Evolutionary conservation across 2,329 filamentous ascomycete genomes (phyloP).

Genomic region (Cryphonectria radicalis): DNA sequence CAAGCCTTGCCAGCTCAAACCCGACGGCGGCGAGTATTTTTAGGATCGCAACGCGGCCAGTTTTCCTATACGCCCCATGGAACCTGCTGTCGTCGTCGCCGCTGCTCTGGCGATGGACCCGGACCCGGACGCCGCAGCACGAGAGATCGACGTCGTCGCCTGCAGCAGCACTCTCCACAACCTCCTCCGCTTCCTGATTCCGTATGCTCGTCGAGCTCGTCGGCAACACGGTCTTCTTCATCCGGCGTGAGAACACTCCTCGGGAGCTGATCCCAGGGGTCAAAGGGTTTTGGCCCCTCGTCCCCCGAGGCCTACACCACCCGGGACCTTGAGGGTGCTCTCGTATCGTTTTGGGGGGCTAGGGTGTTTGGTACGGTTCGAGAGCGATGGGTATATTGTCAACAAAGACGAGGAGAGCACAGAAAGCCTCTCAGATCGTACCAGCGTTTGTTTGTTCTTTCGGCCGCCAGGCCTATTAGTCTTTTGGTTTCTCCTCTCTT

Average conservation of each 20-base stretch:
- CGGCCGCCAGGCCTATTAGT: too few species aligned
- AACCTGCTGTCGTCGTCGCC: conserved; percentile 52
- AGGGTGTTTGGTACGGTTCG: conserved; percentile 57
- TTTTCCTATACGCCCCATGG: conserved; percentile 53
- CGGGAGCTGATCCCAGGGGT: conserved; percentile 60
- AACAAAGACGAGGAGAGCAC: background rate
- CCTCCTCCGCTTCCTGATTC: conserved; percentile 64
- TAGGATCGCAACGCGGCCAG: conserved; percentile 59
- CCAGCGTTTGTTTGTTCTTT: too few species aligned
- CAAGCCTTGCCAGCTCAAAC: conserved; percentile 40
- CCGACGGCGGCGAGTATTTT: conserved; percentile 55
- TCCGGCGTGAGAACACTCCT: conserved; percentile 64
- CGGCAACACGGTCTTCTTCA: conserved; percentile 62
- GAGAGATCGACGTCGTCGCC: conserved; percentile 57
- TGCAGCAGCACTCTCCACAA: conserved; percentile 66
- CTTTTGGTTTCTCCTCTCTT: too few species aligned
- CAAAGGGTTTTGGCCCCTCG: conserved; percentile 64
- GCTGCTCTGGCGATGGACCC: conserved; percentile 43
- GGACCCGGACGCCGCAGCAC: conserved; percentile 39
- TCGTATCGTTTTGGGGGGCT: conserved; percentile 61
- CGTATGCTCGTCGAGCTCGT: conserved; percentile 62
- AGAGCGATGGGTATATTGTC: conserved; percentile 59
- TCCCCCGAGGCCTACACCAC: conserved; percentile 70
- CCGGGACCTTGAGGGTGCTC: conserved; percentile 62
- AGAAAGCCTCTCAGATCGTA: too few species aligned